Base-by-base conservation (phyloP, 257 asterid genomes). In the Ajuga chamaepitys region DNA sequence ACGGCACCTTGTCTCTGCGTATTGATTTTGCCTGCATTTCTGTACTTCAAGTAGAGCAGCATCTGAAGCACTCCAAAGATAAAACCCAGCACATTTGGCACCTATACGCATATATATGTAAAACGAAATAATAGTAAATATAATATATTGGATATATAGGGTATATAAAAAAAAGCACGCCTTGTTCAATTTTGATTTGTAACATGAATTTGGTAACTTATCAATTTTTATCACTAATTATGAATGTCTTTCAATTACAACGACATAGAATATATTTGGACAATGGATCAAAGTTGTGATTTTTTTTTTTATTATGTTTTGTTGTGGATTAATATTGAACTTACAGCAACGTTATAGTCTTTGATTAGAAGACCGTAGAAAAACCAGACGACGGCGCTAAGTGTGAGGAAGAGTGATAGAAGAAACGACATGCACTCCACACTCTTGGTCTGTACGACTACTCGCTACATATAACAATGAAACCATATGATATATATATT, bases 341-440 rank as follows among this genome's bases (percentile, higher is more conserved):
- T 82, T 82, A 88, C 91, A 3, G 91, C 88, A n/a, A 85, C 78
- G 69, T 73, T 73, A 28, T 25, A 64, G 70, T 85, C 88, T 9
- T 82, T 73, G 28, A 74, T 67, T 4, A 83, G 55, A 4, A 88
- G 64, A 16, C 95, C 95, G 2, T 88, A 88, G 66, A 83, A 83
- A 56, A 83, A 88, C 87, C 94, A 88, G 76, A 78, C 79, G 47
- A 88, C 85, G 0, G 94, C 87, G 58, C 89, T 88, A 20, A 88
- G 62, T 13, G 94, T 85, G 50, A 88, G 93, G 51, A 81, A 88
- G 10, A 83, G 67, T 2, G 95, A 88, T n/a, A 82, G 82, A 18
- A 85, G 83, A 51, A 85, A 64, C n/a, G 96, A 94, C 96, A 88
- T 88, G 72, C 75, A 78, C 64, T 85, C 96, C 0, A 83, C 94